Percentiles rank a stretch among this genome's conserved stretches.
These are phyloP conservation scores for Globisporangium nunn DNA, from an alignment of 352 stramenopile species.

Conservation along the genomic window DNA sequence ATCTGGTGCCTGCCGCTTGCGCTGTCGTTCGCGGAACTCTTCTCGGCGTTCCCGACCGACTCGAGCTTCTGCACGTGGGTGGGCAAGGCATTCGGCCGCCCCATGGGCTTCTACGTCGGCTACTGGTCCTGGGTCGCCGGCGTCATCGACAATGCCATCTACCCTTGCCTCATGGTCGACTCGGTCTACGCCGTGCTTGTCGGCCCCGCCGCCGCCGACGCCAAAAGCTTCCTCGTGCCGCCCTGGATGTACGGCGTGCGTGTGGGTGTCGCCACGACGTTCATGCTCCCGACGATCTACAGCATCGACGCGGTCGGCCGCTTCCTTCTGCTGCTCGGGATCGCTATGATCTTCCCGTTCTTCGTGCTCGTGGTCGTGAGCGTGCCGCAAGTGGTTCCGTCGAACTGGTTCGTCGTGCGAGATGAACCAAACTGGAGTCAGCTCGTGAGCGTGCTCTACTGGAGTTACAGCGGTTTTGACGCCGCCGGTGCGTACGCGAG, in stretches of 20 bases:
- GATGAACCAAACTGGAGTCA: conserved; percentile 41
- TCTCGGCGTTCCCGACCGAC: conserved; percentile 74
- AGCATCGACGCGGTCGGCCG: conserved; percentile 69
- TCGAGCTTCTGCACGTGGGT: conserved; percentile 80
- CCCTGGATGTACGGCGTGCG: conserved; percentile 6
- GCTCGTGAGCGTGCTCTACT: conserved; percentile 68
- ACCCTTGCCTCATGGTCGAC: conserved; percentile 76
- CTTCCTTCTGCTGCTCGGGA: conserved; percentile 60
- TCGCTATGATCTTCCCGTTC: conserved; percentile 68
- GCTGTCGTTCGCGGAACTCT: conserved; percentile 69
- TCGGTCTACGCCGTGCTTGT: conserved; percentile 38
- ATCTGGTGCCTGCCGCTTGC: conserved; percentile 65
- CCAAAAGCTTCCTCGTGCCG: conserved; percentile 4
- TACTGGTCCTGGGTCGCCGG: conserved; percentile 79
- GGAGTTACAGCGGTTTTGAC: conserved; percentile 82
- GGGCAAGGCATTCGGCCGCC: conserved; percentile 62
- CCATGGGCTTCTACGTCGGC: conserved; percentile 82
- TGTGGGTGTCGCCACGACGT: conserved; percentile 21
- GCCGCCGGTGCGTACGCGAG: conserved; percentile 60
- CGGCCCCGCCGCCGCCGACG: background rate
- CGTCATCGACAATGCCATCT: conserved; percentile 84
- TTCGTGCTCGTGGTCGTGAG: conserved; percentile 56
- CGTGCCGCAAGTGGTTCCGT: conserved; percentile 46
- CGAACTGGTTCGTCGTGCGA: conserved; percentile 69
- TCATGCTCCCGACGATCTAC: conserved; percentile 62